Percentiles rank a stretch among this genome's conserved stretches.
These are phyloP conservation scores for Leavenworthia alabamica DNA, from an alignment of 345 rosid genomes.

Conservation along the genomic window DNA sequence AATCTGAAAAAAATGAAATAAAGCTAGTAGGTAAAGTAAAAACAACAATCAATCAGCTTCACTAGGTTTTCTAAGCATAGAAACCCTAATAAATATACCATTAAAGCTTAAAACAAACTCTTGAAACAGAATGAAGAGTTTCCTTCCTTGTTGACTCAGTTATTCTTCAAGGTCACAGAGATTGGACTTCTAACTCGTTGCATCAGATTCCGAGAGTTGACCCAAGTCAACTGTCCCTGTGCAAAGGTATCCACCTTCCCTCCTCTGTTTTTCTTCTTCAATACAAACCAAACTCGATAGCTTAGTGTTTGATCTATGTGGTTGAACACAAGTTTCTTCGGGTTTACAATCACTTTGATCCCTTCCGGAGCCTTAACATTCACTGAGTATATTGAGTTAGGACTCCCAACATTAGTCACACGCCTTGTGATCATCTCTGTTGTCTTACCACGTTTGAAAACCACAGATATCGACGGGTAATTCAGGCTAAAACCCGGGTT, in stretches of 20 bases:
- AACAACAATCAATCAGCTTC: constrained; percentile 16
- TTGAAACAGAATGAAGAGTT: constrained; percentile 1
- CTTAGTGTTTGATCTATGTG: constrained; percentile 46
- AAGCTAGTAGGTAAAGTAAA: not conserved
- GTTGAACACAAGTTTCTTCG: constrained; percentile 50
- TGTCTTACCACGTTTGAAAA: constrained; percentile 50
- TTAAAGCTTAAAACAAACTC: not conserved
- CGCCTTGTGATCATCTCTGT: constrained; percentile 48
- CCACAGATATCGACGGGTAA: constrained; percentile 75
- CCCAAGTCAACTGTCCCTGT: constrained; percentile 80
- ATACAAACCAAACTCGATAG: constrained; percentile 51
- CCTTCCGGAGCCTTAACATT: constrained; percentile 58
- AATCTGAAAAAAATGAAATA: constrained; percentile 2
- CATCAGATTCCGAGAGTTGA: constrained; percentile 40
- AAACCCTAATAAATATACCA: constrained; percentile 8
- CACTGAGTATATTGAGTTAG: constrained; percentile 61
- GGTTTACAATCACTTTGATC: constrained; percentile 49
- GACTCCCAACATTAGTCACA: constrained; percentile 69
- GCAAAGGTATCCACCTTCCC: constrained; percentile 29
- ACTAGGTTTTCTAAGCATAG: constrained; percentile 9
- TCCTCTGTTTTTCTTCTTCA: constrained; percentile 41
- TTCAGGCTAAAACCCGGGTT: constrained; percentile 70
- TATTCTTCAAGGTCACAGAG: constrained; percentile 64
- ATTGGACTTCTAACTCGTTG: constrained; percentile 75
- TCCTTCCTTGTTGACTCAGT: not conserved